Conservation (phyloP, 1,139 yeast genomes). For the Candida sanyaensis region DNA sequence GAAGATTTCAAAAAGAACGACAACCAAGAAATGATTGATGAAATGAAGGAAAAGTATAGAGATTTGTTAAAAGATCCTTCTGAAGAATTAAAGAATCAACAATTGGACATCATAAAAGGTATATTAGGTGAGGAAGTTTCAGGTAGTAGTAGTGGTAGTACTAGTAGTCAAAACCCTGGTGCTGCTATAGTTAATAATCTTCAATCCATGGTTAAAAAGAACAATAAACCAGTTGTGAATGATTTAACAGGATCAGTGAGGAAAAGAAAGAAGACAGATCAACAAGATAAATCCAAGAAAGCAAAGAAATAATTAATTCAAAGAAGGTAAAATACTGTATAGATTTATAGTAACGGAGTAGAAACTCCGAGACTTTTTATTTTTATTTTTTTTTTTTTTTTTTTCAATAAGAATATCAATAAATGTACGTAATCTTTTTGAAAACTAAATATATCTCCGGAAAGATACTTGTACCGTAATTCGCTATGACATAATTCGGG, state of each 20-base stretch:
- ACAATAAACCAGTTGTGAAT: slow-evolving; percentile 24
- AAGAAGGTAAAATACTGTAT: background rate
- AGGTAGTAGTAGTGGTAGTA: slow-evolving; percentile 10
- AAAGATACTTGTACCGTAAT: background rate
- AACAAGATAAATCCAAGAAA: slow-evolving; percentile 13
- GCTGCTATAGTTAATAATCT: slow-evolving; percentile 11
- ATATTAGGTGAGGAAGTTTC: slow-evolving; percentile 55
- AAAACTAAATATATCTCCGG: background rate
- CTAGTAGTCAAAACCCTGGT: slow-evolving; percentile 8
- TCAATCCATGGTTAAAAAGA: slow-evolving; percentile 16
- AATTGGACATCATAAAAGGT: slow-evolving; percentile 61
- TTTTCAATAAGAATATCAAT: too few species aligned
- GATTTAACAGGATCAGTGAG: slow-evolving; percentile 38
- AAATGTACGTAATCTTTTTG: too few species aligned
- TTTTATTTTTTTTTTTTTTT: too few species aligned
- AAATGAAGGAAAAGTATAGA: slow-evolving; percentile 50
- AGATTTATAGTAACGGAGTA: background rate
- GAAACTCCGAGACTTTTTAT: background rate
- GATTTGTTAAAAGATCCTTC: slow-evolving; percentile 58
- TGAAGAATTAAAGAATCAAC: slow-evolving; percentile 54
- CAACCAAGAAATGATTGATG: slow-evolving; percentile 54
- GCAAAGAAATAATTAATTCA: slow-evolving; percentile 1
- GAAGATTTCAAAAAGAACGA: slow-evolving; percentile 38
- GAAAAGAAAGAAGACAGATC: slow-evolving; percentile 27
- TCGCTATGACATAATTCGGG: background rate